Base-by-base conservation (phyloP, 2,329 filamentous ascomycete genomes). In the Fusarium miscanthi region DNA sequence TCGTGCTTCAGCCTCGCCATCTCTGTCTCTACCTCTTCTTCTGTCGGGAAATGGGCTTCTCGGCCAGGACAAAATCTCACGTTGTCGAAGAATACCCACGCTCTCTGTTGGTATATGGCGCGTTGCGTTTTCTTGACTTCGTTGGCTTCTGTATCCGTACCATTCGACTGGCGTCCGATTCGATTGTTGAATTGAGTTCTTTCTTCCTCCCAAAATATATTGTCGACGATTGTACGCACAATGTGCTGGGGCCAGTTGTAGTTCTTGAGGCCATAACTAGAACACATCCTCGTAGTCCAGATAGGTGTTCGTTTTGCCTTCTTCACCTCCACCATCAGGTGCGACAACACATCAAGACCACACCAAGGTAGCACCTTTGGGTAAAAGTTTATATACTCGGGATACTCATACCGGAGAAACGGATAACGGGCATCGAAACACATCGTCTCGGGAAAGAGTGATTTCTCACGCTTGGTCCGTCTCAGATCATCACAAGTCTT, bases 1-100 rank as follows among this genome's bases (percentile, higher is more conserved):
- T 57, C 30, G 1, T 17, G 3, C 8, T n/a, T 8, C 19, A 48
- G 38, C 27, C 30, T 21, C 13, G n/a, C 27, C 21, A 21, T 35
- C 30, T 33, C 31, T 1, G 12, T 8, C 11, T 8, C 3, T 7
- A 65, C 12, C 1, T 25, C 42, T 7, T 41, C 37, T 4, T 35
- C 3, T 7, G 42, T 21, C 2, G 67, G 60, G 16, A 70, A 51
- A 16, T 60, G 25, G 8, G 27, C 10, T 38, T 25, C 17, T 8
- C 27, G 21, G 6, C 19, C 33, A 46, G 62, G 27, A 57, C 72
- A 11, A 37, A 27, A 11, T n/a, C 59, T 69, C 5, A 21, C 16
- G 5, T 68, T 31, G 6, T 73, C 63, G 17, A 74, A 64, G 35
- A 74, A 54, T 0, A 30, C 60, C 72, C 63, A 70, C 11, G 69